Conservation (phyloP, 2,329 filamentous ascomycete genomes). For the Aspergillus melleus region DNA sequence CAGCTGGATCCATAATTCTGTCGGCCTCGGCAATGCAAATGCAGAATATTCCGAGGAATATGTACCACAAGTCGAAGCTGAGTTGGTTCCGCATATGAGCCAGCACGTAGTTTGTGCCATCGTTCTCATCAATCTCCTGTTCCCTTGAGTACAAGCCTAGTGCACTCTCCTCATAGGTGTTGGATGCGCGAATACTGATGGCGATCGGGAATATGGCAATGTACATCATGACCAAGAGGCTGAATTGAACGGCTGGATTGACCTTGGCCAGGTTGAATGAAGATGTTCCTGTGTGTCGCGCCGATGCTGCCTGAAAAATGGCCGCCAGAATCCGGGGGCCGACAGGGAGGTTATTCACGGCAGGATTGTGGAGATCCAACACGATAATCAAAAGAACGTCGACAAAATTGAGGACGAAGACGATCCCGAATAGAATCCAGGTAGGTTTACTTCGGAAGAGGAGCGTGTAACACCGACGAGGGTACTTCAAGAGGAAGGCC, state of each 20-base stretch:
- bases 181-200: slow-evolving; percentile 76
- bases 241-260: slow-evolving; percentile 57
- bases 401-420: slow-evolving; percentile 54
- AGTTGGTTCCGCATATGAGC: slow-evolving; percentile 64
- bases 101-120: slow-evolving; percentile 45
- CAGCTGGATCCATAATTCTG: slow-evolving; percentile 26
- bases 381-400: slow-evolving; percentile 58
- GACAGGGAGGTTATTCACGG: slow-evolving; percentile 41
- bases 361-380: slow-evolving; percentile 53
- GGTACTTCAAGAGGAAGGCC: slow-evolving; percentile 62
- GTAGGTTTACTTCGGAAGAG: slow-evolving; percentile 62
- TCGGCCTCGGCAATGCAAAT: slow-evolving; percentile 57
- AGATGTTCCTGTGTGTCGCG: slow-evolving; percentile 51
- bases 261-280: slow-evolving; percentile 54
- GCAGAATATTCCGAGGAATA: slow-evolving; percentile 59
- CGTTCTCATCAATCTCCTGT: slow-evolving; percentile 21
- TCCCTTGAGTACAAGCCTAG: slow-evolving; percentile 57
- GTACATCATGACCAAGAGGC: slow-evolving; percentile 90
- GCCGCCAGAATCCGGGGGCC: slow-evolving; percentile 56
- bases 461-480: slow-evolving; percentile 62
- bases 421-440: slow-evolving; percentile 55
- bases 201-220: slow-evolving; percentile 94
- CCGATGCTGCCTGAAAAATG: slow-evolving; percentile 58
- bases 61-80: slow-evolving; percentile 65
- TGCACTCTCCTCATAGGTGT: slow-evolving; percentile 68